phyloP scores from a whole-genome alignment of 768 basidiomycete genomes.

The Tylopilus sp. region DNA sequence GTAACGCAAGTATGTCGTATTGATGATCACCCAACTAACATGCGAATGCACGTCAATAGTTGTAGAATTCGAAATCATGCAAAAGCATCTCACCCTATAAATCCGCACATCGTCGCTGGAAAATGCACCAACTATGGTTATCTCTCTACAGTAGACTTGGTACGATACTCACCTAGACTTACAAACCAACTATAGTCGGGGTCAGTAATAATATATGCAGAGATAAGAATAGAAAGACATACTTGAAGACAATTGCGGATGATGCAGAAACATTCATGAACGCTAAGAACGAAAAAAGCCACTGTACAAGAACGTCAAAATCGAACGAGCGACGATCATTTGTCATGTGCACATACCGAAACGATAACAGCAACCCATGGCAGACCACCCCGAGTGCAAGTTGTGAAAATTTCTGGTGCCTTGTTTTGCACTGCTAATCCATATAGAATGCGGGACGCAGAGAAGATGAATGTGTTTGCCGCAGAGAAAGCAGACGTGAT shows the following conservation, averaged over 20 bases:
- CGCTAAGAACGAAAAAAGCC: slow-evolving; percentile 44
- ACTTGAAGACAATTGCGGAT: slow-evolving; percentile 38
- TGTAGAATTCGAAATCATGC: slow-evolving; percentile 27
- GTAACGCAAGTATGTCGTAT: slow-evolving; percentile 70
- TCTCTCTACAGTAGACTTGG: neutral
- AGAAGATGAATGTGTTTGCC: slow-evolving; percentile 48
- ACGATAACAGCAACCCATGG: too few relatives aligned
- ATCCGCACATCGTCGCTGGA: slow-evolving; percentile 55
- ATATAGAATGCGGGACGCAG: slow-evolving; percentile 42
- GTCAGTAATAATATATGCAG: slow-evolving; percentile 19
- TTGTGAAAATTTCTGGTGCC: slow-evolving; percentile 49
- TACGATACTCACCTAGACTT: slow-evolving; percentile 43
- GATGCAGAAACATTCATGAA: slow-evolving; percentile 67
- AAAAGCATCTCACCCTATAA: slow-evolving; percentile 36
- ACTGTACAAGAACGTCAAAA: slow-evolving; percentile 16
- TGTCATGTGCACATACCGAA: slow-evolving; percentile 18
- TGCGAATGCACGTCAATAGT: slow-evolving; percentile 45
- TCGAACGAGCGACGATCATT: slow-evolving; percentile 11
- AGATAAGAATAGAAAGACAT: too few relatives aligned
- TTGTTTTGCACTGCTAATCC: slow-evolving; percentile 46
- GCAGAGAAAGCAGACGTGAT: too few relatives aligned
- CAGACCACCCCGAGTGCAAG: slow-evolving; percentile 42
- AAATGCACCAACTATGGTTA: neutral
- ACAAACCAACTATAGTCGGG: slow-evolving; percentile 59
- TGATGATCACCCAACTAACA: slow-evolving; percentile 65